phyloP scores from a whole-genome alignment of 257 asterid genomes.

The Lycium barbarum region DNA sequence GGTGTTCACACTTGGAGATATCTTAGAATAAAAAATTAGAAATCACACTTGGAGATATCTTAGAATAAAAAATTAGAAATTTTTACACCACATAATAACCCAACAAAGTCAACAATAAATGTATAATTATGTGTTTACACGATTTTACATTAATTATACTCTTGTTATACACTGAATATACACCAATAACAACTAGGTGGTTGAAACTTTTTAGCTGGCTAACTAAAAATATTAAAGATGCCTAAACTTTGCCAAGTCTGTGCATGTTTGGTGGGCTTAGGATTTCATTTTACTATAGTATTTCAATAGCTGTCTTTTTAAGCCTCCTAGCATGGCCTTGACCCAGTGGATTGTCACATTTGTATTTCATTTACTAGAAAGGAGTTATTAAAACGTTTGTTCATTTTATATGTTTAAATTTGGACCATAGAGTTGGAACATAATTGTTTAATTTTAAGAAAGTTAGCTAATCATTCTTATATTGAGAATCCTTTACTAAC shows the following conservation, averaged over 20 bases:
- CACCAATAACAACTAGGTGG: too few relatives aligned
- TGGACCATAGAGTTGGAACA: not conserved
- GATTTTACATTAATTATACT: too few relatives aligned
- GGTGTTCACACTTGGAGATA: not conserved
- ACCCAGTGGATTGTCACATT: not conserved
- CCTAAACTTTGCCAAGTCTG: too few relatives aligned
- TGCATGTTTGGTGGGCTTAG: not conserved
- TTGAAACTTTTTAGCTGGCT: too few relatives aligned
- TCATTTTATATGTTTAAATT: not conserved
- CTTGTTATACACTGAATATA: too few relatives aligned
- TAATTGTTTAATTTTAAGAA: not conserved
- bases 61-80: not conserved
- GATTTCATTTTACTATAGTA: not conserved
- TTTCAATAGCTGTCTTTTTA: constrained; percentile 11
- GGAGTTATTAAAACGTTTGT: not conserved
- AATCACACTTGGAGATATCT: not conserved
- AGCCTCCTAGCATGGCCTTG: not conserved
- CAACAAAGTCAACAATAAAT: too few relatives aligned
- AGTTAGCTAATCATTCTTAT: not conserved
- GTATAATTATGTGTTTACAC: not conserved
- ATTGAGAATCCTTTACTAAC: constrained; percentile 19
- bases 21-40: not conserved
- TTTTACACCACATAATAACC: not conserved
- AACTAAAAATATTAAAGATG: too few relatives aligned
- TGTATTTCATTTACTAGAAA: not conserved